phyloP scores from a whole-genome alignment of 208 protist species.

The Crithidia fasciculata region DNA sequence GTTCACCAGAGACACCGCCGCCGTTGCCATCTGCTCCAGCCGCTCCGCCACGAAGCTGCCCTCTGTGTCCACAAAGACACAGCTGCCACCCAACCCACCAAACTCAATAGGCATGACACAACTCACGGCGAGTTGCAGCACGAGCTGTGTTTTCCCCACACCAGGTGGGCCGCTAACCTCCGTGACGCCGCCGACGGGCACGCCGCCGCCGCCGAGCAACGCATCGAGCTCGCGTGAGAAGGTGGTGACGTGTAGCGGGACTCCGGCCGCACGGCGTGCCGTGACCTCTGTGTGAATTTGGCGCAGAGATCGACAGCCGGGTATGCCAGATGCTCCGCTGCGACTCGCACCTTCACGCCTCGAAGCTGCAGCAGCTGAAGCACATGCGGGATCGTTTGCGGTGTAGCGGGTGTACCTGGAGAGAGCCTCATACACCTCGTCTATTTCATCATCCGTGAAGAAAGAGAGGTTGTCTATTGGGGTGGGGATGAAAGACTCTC shows the following conservation, averaged over 20 bases:
- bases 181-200: slow-evolving; percentile 65
- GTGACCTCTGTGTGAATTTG: slow-evolving; percentile 1
- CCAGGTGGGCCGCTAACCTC: slow-evolving; percentile 90
- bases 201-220: slow-evolving; percentile 73
- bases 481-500: background rate
- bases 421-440: slow-evolving; percentile 10
- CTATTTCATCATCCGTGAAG: slow-evolving; percentile 22
- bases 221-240: slow-evolving; percentile 78
- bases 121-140: slow-evolving; percentile 88
- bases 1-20: slow-evolving; percentile 53
- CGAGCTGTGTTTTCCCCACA: slow-evolving; percentile 92
- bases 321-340: background rate
- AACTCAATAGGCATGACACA: slow-evolving; percentile 68
- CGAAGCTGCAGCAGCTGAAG: too few species aligned
- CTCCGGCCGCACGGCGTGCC: background rate
- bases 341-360: background rate
- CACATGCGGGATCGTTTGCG: background rate
- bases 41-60: slow-evolving; percentile 86
- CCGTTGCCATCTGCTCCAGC: slow-evolving; percentile 70
- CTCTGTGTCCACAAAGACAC: slow-evolving; percentile 93
- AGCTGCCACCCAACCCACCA: slow-evolving; percentile 69
- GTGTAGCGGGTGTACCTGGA: background rate
- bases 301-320: slow-evolving; percentile 23
- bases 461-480: slow-evolving; percentile 3
- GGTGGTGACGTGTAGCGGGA: slow-evolving; percentile 54